Percentiles rank a stretch among this genome's conserved stretches.
Conservation (phyloP, 2,329 filamentous ascomycete genomes). For the Fusarium marasasianum region DNA sequence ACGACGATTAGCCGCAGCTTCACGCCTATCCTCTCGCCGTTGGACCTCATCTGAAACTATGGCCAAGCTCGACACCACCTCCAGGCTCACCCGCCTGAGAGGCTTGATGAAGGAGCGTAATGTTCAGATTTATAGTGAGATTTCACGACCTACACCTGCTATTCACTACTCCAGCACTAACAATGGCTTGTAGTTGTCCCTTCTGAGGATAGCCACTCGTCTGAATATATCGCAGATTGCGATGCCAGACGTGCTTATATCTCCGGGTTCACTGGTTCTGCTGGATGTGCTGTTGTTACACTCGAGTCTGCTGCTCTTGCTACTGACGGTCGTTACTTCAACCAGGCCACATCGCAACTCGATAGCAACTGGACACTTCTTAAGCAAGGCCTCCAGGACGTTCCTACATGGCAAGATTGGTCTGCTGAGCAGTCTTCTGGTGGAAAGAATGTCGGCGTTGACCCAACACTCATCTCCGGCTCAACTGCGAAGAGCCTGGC, state of each 20-base stretch:
- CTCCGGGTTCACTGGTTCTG: conserved; percentile 93
- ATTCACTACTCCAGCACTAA: conserved; percentile 1
- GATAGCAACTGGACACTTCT: conserved; percentile 91
- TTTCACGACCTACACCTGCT: not conserved
- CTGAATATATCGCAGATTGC: conserved; percentile 97
- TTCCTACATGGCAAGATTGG: conserved; percentile 99
- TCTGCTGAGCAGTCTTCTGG: conserved; percentile 84
- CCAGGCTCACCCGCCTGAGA: conserved; percentile 79
- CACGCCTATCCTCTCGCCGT: conserved; percentile 17
- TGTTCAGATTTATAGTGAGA: conserved; percentile 90
- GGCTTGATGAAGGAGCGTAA: conserved; percentile 87
- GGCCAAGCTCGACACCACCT: conserved; percentile 74
- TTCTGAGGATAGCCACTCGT: conserved; percentile 96
- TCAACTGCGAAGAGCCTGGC: conserved; percentile 72
- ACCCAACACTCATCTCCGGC: conserved; percentile 84
- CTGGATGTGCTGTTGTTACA: conserved; percentile 90
- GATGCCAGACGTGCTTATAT: conserved; percentile 93
- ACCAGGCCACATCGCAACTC: conserved; percentile 90
- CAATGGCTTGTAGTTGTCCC: conserved; percentile 75
- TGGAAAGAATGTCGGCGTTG: conserved; percentile 89
- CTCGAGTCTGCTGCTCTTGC: conserved; percentile 87
- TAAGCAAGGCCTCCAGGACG: conserved; percentile 92
- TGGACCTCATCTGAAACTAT: conserved; percentile 42
- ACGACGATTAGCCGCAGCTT: conserved; percentile 18
- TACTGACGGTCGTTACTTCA: conserved; percentile 98